Base-by-base conservation (phyloP, 257 asterid species). In the Plantago major region DNA sequence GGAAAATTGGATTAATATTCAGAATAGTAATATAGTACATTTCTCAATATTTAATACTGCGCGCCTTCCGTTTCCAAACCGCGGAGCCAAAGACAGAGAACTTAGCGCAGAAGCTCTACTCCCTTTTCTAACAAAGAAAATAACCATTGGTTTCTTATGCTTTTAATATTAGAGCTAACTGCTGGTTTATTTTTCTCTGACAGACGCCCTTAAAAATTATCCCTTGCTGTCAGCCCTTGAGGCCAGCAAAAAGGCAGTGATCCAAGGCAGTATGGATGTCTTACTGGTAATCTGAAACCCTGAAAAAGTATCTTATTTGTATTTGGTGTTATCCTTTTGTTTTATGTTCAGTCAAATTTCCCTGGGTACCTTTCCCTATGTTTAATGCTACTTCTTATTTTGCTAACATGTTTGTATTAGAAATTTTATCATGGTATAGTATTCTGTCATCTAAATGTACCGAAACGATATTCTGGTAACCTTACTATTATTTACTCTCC, bases 211-310 rank as follows among this genome's bases (percentile, higher is more conserved):
- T 14, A 73, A 64, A 42, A 87, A 78, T 64, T 28, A 61, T 75
- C 58, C 85, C 30, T 75, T 89, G 78, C 87, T 80, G 75, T 78
- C 82, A 64, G 87, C 77, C 59, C 79, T 93, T 65, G 97, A 89
- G 68, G 84, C 90, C 66, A 82, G 97, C 82, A 89, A 82, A 71
- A 83, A 68, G 66, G 88, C 94, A 11, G 79, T 93, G 63, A 64
- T 78, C 61, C 92, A 87, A 67, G 99, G 99, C 78, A 83, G 95
- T 62, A 68, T 77, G 82, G 81, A 80, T 75, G 77, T 73, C 69
- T 82, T 93, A 79, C 74, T 58, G 96, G 99, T 93, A 85, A 73
- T 48, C 70, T 59, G 30, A 69, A 63, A n/a, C 26, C 22, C 14
- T 14, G 11, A 19, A 11, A 38, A 28, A 26, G 9, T 45, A 44